Conservation (phyloP, 2,329 filamentous ascomycete genomes). For the Ambrosiella xylebori region DNA sequence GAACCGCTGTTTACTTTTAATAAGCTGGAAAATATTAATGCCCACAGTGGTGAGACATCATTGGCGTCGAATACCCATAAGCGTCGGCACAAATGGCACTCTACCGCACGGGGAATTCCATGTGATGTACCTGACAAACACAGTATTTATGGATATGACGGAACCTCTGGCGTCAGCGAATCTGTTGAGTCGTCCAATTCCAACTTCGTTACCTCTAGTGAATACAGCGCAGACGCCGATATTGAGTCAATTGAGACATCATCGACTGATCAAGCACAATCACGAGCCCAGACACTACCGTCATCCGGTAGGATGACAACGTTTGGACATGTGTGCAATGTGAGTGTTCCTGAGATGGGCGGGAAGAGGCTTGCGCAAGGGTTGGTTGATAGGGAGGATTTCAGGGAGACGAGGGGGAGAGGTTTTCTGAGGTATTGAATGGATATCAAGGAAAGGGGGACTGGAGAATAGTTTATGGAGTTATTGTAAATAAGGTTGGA, state of each 20-base stretch:
- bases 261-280: too few relatives aligned
- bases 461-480: neutral
- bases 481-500: neutral
- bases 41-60: neutral
- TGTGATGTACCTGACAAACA: constrained; percentile 4
- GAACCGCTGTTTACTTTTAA: constrained; percentile 8
- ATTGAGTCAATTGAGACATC: neutral
- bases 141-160: neutral
- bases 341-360: constrained; percentile 2
- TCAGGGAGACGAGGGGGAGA: constrained; percentile 4
- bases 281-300: too few relatives aligned
- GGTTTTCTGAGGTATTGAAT: constrained; percentile 8
- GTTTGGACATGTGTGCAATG: neutral
- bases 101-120: neutral
- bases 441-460: constrained; percentile 1
- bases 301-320: too few relatives aligned
- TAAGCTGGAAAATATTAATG: constrained; percentile 1
- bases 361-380: neutral
- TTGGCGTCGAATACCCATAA: neutral
- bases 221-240: neutral
- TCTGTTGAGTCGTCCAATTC: neutral
- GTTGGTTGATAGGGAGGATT: constrained; percentile 2
- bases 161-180: neutral
- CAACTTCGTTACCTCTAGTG: neutral
- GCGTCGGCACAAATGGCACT: neutral